These are phyloP conservation scores for Millerago galiae DNA, from an alignment of 805 yeast genomes.

Conservation along the genomic window DNA sequence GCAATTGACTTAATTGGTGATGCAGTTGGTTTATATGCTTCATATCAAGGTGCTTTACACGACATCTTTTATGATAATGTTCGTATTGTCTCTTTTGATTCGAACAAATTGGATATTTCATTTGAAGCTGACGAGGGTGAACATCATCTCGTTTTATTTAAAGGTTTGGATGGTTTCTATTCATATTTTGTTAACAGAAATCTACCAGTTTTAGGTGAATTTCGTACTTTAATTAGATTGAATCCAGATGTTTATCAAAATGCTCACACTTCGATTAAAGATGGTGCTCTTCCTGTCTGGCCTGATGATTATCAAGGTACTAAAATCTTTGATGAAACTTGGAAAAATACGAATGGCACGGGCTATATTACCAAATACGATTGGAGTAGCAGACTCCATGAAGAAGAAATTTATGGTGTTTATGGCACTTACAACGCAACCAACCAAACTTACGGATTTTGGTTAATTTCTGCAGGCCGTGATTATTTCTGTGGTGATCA, in stretches of 20 bases:
- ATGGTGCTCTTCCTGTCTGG: conserved; percentile 1
- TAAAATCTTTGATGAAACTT: conserved; percentile 3
- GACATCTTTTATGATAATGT: background rate
- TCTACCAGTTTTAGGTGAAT: conserved; percentile 2
- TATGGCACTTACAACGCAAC: conserved; percentile 1
- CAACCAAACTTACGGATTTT: conserved; percentile 1
- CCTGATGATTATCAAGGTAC: conserved; percentile 3
- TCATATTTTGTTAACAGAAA: conserved; percentile 4
- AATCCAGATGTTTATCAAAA: conserved; percentile 3
- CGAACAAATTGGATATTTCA: conserved; percentile 4
- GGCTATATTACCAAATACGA: conserved; percentile 4
- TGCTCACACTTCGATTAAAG: conserved; percentile 4
- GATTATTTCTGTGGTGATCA: conserved; percentile 5
- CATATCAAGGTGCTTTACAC: background rate
- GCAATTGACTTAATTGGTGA: conserved; percentile 1
- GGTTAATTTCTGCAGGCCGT: conserved; percentile 4
- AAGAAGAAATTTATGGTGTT: conserved; percentile 5
- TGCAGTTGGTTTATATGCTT: conserved; percentile 2
- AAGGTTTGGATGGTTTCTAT: conserved; percentile 3
- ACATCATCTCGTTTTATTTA: conserved; percentile 4
- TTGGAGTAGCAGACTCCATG: conserved; percentile 5
- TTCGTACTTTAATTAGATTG: conserved; percentile 3
- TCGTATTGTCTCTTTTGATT: conserved; percentile 1
- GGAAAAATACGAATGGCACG: background rate
- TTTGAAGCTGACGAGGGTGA: conserved; percentile 5